Evolutionary conservation across 2,329 filamentous ascomycete genomes (phyloP), one percentile per base, ranked within the genome.

Genomic region (Lecanicillium sp.): DNA sequence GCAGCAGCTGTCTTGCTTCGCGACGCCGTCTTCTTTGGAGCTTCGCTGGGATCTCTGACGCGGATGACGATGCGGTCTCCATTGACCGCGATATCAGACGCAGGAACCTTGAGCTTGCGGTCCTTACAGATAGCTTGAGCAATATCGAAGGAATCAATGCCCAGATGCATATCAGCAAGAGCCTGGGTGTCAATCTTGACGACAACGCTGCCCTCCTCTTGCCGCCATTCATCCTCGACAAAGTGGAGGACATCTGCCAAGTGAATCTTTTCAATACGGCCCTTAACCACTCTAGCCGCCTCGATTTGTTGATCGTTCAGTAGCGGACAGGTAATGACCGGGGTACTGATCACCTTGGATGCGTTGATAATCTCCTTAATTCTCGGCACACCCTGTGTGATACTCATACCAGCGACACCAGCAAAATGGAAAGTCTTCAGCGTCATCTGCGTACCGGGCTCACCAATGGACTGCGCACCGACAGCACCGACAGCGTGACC

Each of bases 311-410:
- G 68, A 44, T 81, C 78, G 55, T 88, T 92, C 46, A 87, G 74
- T 5, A 97, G 71, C 4, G 86, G 82, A 54, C 92, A 97, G 5
- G 77, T 80, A 49, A 98, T 94, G 56, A 98, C 84, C 0, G 92
- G 92, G 1, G 92, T 98, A 59, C 85, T 94, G 62, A 98, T 98
- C 36, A 72, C 70, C 59, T 88, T 94, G 8, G 88, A 95, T 5
- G 92, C 92, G 64, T 98, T 98, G 79, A 98, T 98, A 50, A 98
- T 98, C 71, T 98, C 92, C 66, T 98, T 98, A 69, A 98, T 98
- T 81, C 92, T 90, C 2, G 92, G 92, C 6, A 98, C 92, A 85
- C 92, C 92, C 57, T 96, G 87, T 0, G 92, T 98, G 57, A 98
- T 95, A 74, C 87, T 95, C 92, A 98, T 97, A 60, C 90, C 90